phyloP scores from a whole-genome alignment of 1,284 basidiomycete species.

The Apiotrichum sp. region DNA sequence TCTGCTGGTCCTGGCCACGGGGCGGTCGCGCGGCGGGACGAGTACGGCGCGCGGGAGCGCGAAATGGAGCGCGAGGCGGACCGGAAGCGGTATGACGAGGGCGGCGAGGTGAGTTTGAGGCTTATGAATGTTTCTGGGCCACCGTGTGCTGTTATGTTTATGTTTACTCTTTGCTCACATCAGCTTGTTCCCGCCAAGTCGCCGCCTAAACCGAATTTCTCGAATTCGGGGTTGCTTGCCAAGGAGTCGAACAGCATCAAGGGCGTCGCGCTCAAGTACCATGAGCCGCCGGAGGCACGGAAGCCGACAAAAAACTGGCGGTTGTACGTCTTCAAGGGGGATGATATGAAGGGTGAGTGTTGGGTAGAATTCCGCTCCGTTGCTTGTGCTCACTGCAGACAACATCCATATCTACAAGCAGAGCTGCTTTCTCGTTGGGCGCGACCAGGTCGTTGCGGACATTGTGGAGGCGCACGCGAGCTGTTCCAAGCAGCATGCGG shows the following conservation, averaged over 20 bases:
- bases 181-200: slow-evolving; percentile 11
- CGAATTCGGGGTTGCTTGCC: slow-evolving; percentile 79
- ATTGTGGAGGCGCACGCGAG: slow-evolving; percentile 91
- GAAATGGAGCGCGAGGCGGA: slow-evolving; percentile 38
- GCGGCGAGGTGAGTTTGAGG: slow-evolving; percentile 12
- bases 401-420: slow-evolving; percentile 84
- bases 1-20: not conserved
- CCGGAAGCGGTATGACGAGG: slow-evolving; percentile 36
- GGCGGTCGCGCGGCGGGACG: not conserved
- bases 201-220: slow-evolving; percentile 68
- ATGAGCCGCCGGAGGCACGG: slow-evolving; percentile 95
- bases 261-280: slow-evolving; percentile 91
- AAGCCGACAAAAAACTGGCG: slow-evolving; percentile 87
- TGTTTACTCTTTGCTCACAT: not conserved
- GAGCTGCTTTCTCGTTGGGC: slow-evolving; percentile 87
- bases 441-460: slow-evolving; percentile 78
- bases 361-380: not conserved
- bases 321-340: slow-evolving; percentile 93
- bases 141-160: not conserved
- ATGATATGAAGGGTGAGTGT: slow-evolving; percentile 77
- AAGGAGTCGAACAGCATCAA: slow-evolving; percentile 88
- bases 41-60: slow-evolving; percentile 23
- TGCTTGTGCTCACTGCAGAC: slow-evolving; percentile 52
- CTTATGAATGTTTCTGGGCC: not conserved
- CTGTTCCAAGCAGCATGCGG: slow-evolving; percentile 97